phyloP scores from a whole-genome alignment of 2,329 filamentous ascomycete species.

The Aspergillus jensenii region DNA sequence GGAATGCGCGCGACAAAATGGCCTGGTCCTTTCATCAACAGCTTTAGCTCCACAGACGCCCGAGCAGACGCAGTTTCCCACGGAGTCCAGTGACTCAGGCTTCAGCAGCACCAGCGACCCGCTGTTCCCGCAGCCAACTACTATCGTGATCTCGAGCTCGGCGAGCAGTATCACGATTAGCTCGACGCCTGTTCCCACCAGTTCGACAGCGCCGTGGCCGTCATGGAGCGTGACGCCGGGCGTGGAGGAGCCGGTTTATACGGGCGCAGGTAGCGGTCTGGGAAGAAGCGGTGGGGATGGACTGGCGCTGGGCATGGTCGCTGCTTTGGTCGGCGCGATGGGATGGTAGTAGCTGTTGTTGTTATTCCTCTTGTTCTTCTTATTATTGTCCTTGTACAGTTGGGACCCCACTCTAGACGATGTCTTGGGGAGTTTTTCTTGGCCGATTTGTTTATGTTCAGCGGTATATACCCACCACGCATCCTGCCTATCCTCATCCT shows the following conservation, averaged over 20 bases:
- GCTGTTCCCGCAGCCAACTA: not conserved
- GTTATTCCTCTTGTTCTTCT: not conserved
- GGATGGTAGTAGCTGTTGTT: not conserved
- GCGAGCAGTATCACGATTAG: constrained; percentile 9
- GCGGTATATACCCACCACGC: constrained; percentile 5
- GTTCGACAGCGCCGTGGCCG: constrained; percentile 1
- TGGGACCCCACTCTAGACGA: not conserved
- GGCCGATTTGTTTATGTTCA: not conserved
- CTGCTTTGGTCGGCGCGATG: not conserved
- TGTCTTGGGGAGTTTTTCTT: not conserved
- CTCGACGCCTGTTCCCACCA: constrained; percentile 6
- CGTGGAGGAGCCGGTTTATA: not conserved
- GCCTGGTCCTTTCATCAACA: not conserved
- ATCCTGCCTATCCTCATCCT: not conserved
- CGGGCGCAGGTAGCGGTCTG: not conserved
- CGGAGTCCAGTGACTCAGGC: not conserved
- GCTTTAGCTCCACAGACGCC: not conserved
- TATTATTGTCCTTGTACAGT: not conserved
- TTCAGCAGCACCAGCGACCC: not conserved
- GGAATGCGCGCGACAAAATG: constrained; percentile 4
- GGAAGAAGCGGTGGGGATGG: not conserved
- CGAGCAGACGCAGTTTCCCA: not conserved
- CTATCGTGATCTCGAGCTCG: not conserved
- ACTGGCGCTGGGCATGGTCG: not conserved
- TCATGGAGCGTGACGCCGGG: not conserved